Percentiles rank a stretch among this genome's conserved stretches.
Evolutionary conservation across 805 yeast species (phyloP).

Genomic region (Blastobotrys mokoenaii): DNA sequence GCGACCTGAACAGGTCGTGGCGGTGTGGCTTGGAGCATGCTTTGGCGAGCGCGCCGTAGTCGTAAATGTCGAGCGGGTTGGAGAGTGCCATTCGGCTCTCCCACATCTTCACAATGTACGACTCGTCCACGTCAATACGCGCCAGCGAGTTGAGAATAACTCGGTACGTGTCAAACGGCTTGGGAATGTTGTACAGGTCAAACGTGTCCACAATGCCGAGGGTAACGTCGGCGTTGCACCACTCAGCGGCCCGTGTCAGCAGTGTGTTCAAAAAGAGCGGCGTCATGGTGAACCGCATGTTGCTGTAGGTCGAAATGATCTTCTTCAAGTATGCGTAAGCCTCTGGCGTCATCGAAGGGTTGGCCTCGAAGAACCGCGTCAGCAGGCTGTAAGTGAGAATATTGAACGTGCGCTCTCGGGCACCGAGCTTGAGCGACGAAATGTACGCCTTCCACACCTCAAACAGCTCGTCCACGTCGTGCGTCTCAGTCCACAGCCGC

Average conservation of each 20-base stretch:
- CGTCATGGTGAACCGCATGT: conserved; percentile 57
- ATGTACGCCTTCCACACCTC: conserved; percentile 33
- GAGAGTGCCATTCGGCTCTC: conserved; percentile 19
- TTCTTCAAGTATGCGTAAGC: conserved; percentile 51
- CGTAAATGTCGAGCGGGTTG: conserved; percentile 12
- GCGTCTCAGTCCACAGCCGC: conserved; percentile 33
- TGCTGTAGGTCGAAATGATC: conserved; percentile 47
- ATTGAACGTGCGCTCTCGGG: conserved; percentile 24
- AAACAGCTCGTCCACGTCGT: conserved; percentile 58
- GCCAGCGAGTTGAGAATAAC: conserved; percentile 68
- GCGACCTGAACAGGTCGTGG: conserved; percentile 1
- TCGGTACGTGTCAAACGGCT: conserved; percentile 64
- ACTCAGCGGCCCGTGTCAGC: conserved; percentile 53
- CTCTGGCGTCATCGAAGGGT: conserved; percentile 41
- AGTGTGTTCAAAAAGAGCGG: conserved; percentile 70
- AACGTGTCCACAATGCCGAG: conserved; percentile 57
- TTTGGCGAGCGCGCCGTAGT: conserved; percentile 15
- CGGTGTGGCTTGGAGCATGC: conserved; percentile 12
- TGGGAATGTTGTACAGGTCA: conserved; percentile 44
- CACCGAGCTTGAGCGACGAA: conserved; percentile 31
- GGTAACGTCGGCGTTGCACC: conserved; percentile 61
- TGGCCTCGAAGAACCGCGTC: conserved; percentile 55
- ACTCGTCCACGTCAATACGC: conserved; percentile 44
- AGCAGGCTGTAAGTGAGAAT: conserved; percentile 63
- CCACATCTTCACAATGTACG: conserved; percentile 53